A percentile compares a stretch with the other conserved stretches of the same genome.
Conservation (phyloP, 345 rosid genomes). For the Atalantia buxifolia region DNA sequence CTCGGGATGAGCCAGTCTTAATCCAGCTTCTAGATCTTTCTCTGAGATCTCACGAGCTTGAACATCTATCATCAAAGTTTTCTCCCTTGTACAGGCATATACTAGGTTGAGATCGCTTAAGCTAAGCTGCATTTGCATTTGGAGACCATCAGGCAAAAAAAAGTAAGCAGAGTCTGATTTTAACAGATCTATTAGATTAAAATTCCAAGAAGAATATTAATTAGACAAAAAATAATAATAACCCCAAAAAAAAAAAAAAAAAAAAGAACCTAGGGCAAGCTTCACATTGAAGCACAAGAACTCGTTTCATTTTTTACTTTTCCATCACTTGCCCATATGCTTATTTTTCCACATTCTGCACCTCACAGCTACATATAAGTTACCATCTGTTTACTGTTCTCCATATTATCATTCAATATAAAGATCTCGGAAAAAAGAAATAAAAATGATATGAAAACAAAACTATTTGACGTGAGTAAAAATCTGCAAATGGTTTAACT, state of each 20-base stretch:
- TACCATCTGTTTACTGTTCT: background rate
- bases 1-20: conserved; percentile 96
- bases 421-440: background rate
- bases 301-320: background rate
- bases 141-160: conserved; percentile 7
- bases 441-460: background rate
- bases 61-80: conserved; percentile 95
- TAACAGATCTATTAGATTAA: background rate
- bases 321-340: background rate
- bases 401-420: background rate
- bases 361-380: background rate
- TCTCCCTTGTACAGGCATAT: conserved; percentile 93
- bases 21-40: conserved; percentile 81
- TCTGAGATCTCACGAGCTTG: conserved; percentile 85
- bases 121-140: conserved; percentile 60
- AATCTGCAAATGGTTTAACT: background rate
- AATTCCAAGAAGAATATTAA: background rate
- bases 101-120: conserved; percentile 89
- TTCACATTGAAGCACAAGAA: background rate
- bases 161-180: background rate
- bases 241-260: too few species aligned
- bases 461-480: background rate
- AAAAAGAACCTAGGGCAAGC: background rate
- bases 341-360: background rate
- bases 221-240: background rate